phyloP scores from a whole-genome alignment of 192 early-diverging fungal species.

The Oehlia diaphana region DNA sequence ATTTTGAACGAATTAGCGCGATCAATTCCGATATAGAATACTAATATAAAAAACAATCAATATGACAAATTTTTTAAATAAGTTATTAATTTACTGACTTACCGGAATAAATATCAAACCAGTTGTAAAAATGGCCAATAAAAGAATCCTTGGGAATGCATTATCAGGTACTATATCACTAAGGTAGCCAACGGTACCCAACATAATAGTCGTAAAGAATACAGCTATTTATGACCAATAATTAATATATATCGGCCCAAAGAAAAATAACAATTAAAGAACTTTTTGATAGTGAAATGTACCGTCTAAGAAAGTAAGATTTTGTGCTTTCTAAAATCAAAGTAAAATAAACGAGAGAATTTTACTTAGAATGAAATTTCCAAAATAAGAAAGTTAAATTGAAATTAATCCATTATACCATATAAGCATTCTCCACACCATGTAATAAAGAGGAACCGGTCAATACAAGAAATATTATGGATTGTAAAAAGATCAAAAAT shows the following conservation, averaged over 20 bases:
- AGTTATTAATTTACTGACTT: background rate
- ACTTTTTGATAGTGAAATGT: background rate
- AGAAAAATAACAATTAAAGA: background rate
- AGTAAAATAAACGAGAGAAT: background rate
- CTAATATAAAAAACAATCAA: background rate
- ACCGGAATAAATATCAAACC: constrained; percentile 32
- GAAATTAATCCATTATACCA: constrained; percentile 12
- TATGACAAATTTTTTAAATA: background rate
- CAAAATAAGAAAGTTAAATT: background rate
- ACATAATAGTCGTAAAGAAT: constrained; percentile 33
- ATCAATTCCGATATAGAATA: constrained; percentile 28
- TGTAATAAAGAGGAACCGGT: constrained; percentile 28
- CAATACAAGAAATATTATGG: constrained; percentile 26
- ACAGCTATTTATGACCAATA: constrained; percentile 9
- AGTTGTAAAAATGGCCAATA: constrained; percentile 23
- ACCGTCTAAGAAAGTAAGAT: constrained; percentile 29
- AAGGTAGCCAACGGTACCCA: constrained; percentile 31
- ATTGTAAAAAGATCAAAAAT: constrained; percentile 15
- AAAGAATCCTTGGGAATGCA: constrained; percentile 24
- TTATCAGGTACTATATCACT: constrained; percentile 29
- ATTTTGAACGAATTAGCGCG: constrained; percentile 20
- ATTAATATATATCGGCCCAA: background rate
- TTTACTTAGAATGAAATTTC: background rate
- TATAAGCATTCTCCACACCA: constrained; percentile 28
- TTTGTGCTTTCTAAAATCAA: background rate